phyloP scores from a whole-genome alignment of 192 early-diverging fungal genomes.

The Pilobolus umbonatus region DNA sequence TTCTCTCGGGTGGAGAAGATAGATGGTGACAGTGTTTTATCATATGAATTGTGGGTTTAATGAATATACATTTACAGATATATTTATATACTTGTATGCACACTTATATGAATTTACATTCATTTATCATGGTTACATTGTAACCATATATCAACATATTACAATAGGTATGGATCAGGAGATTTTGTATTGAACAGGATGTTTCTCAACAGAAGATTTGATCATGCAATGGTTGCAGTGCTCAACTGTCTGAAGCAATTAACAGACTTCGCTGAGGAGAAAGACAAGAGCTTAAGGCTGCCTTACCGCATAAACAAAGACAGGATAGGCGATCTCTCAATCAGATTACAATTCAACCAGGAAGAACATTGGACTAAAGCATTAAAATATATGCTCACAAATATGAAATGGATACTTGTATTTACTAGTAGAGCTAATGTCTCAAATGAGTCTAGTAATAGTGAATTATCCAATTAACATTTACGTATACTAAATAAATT shows the following conservation, averaged over 20 bases:
- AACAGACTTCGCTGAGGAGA: conserved; percentile 71
- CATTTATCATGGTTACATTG: neutral
- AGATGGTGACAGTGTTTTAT: conserved; percentile 58
- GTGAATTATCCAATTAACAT: no score
- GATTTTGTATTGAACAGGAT: conserved; percentile 71
- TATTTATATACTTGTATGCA: neutral
- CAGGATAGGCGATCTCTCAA: conserved; percentile 78
- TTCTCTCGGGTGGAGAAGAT: conserved; percentile 88
- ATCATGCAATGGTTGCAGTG: conserved; percentile 83
- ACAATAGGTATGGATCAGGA: conserved; percentile 71
- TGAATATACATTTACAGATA: neutral
- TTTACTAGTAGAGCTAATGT: conserved; percentile 50
- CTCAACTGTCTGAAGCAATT: conserved; percentile 88
- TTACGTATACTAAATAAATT: no score
- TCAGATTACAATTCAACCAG: conserved; percentile 81
- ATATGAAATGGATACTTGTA: conserved; percentile 86
- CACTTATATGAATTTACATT: neutral
- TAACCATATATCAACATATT: neutral
- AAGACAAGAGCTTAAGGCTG: conserved; percentile 69
- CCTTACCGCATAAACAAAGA: conserved; percentile 85
- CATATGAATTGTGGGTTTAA: conserved; percentile 70
- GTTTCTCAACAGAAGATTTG: conserved; percentile 83
- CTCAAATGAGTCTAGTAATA: conserved; percentile 2
- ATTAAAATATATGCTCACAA: conserved; percentile 81
- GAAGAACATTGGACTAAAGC: conserved; percentile 93